These are phyloP conservation scores for Phialophora expanda DNA, from an alignment of 2,329 filamentous ascomycete species.

Conservation along the genomic window DNA sequence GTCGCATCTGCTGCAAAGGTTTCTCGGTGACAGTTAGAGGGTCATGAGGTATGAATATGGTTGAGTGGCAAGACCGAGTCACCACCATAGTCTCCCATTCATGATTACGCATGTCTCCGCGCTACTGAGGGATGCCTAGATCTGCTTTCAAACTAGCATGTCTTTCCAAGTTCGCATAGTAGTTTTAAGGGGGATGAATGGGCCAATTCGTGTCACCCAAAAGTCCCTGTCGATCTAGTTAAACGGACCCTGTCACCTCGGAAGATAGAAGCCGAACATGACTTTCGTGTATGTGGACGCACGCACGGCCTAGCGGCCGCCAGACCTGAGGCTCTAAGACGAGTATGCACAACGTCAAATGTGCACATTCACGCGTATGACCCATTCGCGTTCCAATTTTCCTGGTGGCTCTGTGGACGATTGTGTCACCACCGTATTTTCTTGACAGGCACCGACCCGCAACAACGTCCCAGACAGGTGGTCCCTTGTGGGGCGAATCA, in stretches of 20 bases:
- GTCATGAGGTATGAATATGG: background rate
- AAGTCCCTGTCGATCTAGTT: background rate
- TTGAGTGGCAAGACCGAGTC: background rate
- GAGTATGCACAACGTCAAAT: background rate
- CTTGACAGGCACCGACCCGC: no score
- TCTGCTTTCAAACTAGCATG: no score
- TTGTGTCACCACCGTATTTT: no score
- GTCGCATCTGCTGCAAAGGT: background rate
- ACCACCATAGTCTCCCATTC: no score
- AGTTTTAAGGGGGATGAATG: background rate
- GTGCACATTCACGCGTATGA: background rate
- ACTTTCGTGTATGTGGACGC: no score
- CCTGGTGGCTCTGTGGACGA: no score
- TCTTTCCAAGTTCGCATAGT: no score
- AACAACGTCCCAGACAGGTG: no score
- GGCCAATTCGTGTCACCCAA: no score
- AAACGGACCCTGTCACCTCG: constrained; percentile 24
- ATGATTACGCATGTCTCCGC: background rate
- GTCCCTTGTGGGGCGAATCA: background rate
- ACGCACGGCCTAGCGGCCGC: no score
- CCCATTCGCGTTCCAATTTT: no score
- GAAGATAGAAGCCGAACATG: background rate
- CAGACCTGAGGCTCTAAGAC: background rate
- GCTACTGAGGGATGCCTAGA: no score
- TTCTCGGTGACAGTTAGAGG: background rate